Percentiles rank a stretch among this genome's conserved stretches.
These are phyloP conservation scores for Xylariaceae sp. DNA, from an alignment of 2,329 filamentous ascomycete species.

Conservation along the genomic window DNA sequence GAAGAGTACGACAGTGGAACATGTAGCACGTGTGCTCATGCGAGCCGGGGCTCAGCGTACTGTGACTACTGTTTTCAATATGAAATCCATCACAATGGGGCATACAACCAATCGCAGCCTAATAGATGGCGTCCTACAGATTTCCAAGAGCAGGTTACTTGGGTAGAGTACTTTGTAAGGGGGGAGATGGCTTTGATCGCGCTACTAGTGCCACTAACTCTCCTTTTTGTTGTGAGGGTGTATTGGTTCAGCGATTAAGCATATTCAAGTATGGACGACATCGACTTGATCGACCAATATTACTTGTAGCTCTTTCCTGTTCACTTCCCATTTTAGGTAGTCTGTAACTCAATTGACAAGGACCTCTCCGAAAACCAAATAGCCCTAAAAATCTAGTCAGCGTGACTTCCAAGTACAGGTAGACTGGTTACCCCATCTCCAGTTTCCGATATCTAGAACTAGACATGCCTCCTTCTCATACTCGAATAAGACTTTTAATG, in stretches of 20 bases:
- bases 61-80: conserved; percentile 21
- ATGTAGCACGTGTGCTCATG: neutral
- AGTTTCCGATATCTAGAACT: too few species aligned
- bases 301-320: neutral
- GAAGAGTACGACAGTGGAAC: neutral
- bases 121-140: neutral
- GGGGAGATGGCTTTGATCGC: neutral
- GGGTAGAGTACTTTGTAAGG: neutral
- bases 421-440: too few species aligned
- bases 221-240: neutral
- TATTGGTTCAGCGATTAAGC: neutral
- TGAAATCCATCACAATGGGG: conserved; percentile 12
- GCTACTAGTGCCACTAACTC: neutral
- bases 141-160: neutral
- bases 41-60: neutral
- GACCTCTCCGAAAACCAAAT: too few species aligned
- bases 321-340: neutral
- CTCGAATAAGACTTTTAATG: too few species aligned
- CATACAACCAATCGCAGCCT: neutral
- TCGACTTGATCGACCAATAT: neutral
- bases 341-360: neutral
- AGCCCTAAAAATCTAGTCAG: too few species aligned
- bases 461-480: too few species aligned
- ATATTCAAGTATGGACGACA: neutral
- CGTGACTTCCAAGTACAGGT: too few species aligned